A percentile compares a stretch with the other conserved stretches of the same genome.
phyloP scores from a whole-genome alignment of 2,329 filamentous ascomycete species.

The Capronia epimyces region DNA sequence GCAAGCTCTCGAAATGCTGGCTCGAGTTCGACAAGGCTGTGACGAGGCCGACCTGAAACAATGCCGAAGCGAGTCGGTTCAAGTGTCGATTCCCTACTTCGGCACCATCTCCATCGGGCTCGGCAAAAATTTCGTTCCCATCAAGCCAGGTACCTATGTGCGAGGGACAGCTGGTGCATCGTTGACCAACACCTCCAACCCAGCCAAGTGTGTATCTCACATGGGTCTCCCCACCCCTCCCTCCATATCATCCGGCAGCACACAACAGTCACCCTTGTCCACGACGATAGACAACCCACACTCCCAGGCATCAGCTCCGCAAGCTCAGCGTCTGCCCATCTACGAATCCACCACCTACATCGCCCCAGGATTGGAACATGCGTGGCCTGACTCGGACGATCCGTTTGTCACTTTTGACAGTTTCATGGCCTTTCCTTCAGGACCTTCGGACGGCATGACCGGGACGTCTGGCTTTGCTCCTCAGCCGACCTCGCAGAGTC shows the following conservation, averaged over 20 bases:
- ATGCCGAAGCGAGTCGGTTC: constrained; percentile 30
- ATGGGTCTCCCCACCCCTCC: constrained; percentile 28
- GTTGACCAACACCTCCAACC: not conserved
- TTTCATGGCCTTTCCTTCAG: constrained; percentile 28
- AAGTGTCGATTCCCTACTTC: constrained; percentile 44
- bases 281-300: constrained; percentile 17
- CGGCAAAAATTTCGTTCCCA: constrained; percentile 33
- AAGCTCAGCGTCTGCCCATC: constrained; percentile 4
- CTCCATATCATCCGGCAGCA: constrained; percentile 19
- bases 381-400: constrained; percentile 24
- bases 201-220: constrained; percentile 6
- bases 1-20: constrained; percentile 39
- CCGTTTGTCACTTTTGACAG: constrained; percentile 29
- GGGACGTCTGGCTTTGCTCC: constrained; percentile 19
- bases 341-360: constrained; percentile 20
- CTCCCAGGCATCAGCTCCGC: not conserved
- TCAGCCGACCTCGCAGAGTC: constrained; percentile 21
- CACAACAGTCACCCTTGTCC: constrained; percentile 24
- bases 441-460: constrained; percentile 13
- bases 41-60: constrained; percentile 12
- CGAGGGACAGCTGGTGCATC: constrained; percentile 3
- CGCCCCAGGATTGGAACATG: constrained; percentile 18
- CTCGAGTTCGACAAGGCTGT: constrained; percentile 29
- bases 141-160: constrained; percentile 24
- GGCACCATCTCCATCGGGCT: constrained; percentile 40